A percentile compares a stretch with the other conserved stretches of the same genome.
phyloP scores from a whole-genome alignment of 2,329 filamentous ascomycete species.

The Fusarium verrucosum region DNA sequence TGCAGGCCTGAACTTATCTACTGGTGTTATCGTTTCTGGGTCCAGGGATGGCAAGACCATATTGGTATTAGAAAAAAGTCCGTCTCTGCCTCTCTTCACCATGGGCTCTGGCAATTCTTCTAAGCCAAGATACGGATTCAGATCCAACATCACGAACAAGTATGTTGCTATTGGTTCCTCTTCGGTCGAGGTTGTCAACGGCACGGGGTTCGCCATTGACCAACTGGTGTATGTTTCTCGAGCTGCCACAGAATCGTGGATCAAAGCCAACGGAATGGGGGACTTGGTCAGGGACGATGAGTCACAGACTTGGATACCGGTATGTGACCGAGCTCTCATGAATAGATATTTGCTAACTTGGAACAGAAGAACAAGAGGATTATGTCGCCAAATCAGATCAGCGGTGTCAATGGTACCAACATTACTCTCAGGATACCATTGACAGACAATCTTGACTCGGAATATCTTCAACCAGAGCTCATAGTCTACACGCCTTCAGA shows the following conservation, averaged over 20 bases:
- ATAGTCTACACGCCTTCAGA: slow-evolving; percentile 22
- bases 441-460: slow-evolving; percentile 26
- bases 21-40: slow-evolving; percentile 5
- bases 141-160: slow-evolving; percentile 25
- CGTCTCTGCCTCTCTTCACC: slow-evolving; percentile 20
- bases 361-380: slow-evolving; percentile 16
- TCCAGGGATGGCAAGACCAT: background rate
- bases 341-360: background rate
- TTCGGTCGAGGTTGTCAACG: background rate
- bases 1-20: slow-evolving; percentile 13
- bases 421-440: slow-evolving; percentile 32
- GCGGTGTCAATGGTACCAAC: slow-evolving; percentile 16
- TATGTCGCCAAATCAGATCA: slow-evolving; percentile 21
- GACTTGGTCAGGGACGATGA: slow-evolving; percentile 12
- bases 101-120: slow-evolving; percentile 2
- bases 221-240: slow-evolving; percentile 31
- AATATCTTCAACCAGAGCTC: slow-evolving; percentile 21
- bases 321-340: background rate
- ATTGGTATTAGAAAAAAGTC: background rate
- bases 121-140: background rate
- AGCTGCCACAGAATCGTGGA: slow-evolving; percentile 23
- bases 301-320: slow-evolving; percentile 34
- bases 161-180: slow-evolving; percentile 32
- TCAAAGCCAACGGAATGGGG: slow-evolving; percentile 29
- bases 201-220: background rate